Percentiles rank a stretch among this genome's conserved stretches.
phyloP scores from a whole-genome alignment of 352 stramenopile genomes.

The Phytophthora hibernalis region DNA sequence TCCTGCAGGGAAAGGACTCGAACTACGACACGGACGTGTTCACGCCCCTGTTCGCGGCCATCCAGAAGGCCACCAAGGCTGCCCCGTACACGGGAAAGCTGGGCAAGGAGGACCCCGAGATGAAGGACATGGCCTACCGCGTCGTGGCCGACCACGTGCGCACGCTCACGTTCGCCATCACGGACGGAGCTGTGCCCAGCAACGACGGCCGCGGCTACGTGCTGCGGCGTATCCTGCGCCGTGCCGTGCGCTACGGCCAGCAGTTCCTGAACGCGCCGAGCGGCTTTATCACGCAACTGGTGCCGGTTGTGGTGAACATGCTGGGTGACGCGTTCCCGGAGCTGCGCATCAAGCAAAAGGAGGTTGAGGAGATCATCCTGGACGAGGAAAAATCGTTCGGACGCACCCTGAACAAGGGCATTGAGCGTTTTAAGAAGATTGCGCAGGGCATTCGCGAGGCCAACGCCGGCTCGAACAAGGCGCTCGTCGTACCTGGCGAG shows the following conservation, averaged over 20 bases:
- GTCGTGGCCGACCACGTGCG: slow-evolving; percentile 99
- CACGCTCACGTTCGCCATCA: slow-evolving; percentile 98
- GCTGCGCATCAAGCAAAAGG: slow-evolving; percentile 91
- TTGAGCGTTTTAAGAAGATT: slow-evolving; percentile 91
- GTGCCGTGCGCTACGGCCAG: slow-evolving; percentile 97
- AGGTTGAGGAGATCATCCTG: slow-evolving; percentile 94
- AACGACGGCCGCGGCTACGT: slow-evolving; percentile 99
- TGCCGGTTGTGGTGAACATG: slow-evolving; percentile 94
- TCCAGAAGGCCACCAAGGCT: slow-evolving; percentile 87
- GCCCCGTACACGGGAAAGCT: slow-evolving; percentile 85
- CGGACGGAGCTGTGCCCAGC: slow-evolving; percentile 96
- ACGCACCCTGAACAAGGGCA: slow-evolving; percentile 95
- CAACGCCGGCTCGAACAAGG: slow-evolving; percentile 56
- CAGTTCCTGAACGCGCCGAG: slow-evolving; percentile 96
- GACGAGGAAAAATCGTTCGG: slow-evolving; percentile 98
- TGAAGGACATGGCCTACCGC: slow-evolving; percentile 92
- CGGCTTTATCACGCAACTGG: slow-evolving; percentile 96
- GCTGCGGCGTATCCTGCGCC: slow-evolving; percentile 96
- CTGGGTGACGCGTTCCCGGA: slow-evolving; percentile 97
- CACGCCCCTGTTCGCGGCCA: slow-evolving; percentile 94
- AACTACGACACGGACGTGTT: slow-evolving; percentile 99
- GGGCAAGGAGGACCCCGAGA: slow-evolving; percentile 90
- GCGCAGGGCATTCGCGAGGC: slow-evolving; percentile 72
- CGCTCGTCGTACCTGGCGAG: slow-evolving; percentile 90
- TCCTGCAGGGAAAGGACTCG: slow-evolving; percentile 93